These are phyloP conservation scores for Blastobotrys arbuscula DNA, from an alignment of 1,139 yeast species.

Conservation along the genomic window DNA sequence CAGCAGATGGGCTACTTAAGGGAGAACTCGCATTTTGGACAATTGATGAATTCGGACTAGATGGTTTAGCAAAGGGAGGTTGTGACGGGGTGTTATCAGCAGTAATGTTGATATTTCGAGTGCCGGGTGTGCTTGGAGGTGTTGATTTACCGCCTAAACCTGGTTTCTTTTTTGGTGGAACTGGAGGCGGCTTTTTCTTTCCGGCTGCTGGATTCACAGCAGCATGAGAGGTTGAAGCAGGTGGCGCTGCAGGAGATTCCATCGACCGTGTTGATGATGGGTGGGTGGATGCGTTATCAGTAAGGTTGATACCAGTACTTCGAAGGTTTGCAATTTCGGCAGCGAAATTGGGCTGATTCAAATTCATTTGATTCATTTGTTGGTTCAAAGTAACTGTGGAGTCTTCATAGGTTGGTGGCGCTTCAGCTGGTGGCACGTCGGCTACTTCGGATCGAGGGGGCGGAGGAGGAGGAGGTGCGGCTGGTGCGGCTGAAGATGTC, in stretches of 20 bases:
- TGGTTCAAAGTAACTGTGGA: neutral
- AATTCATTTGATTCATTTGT: neutral
- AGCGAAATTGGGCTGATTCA: conserved; percentile 29
- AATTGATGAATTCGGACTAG: neutral
- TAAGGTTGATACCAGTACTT: conserved; percentile 3
- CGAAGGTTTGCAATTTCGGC: conserved; percentile 28
- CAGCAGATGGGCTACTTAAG: neutral
- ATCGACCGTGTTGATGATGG: conserved; percentile 5
- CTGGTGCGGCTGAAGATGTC: neutral
- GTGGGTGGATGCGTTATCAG: no score
- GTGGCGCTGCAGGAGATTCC: conserved; percentile 12
- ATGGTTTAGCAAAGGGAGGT: neutral
- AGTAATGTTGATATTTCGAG: neutral
- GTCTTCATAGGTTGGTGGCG: conserved; percentile 6
- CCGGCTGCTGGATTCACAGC: conserved; percentile 11
- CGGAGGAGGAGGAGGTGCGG: conserved; percentile 1
- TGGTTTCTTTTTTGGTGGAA: conserved; percentile 27
- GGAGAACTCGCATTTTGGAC: neutral
- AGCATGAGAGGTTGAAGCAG: conserved; percentile 13
- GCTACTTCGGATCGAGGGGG: neutral
- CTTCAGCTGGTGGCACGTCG: conserved; percentile 1
- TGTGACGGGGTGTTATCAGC: neutral
- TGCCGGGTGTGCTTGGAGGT: neutral
- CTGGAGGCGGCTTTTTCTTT: conserved; percentile 31
- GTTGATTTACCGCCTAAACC: conserved; percentile 4